Evolutionary conservation across 1,139 yeast species (phyloP).

Genomic region (Nakaseomyces kungkrabaensis): DNA sequence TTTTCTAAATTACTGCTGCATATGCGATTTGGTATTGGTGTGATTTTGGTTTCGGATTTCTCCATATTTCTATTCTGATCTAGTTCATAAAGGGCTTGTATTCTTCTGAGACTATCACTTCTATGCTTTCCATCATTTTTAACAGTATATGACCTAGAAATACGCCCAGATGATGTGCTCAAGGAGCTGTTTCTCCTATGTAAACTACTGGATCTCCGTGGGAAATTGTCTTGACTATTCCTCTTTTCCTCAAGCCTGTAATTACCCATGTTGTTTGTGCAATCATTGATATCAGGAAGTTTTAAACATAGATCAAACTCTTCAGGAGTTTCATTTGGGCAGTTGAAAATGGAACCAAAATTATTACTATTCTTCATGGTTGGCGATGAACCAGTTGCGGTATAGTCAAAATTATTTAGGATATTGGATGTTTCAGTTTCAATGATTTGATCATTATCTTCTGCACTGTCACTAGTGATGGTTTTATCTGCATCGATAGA

Average conservation of each 20-base stretch:
- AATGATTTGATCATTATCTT: neutral
- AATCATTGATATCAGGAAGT: neutral
- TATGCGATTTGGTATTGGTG: neutral
- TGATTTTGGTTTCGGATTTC: neutral
- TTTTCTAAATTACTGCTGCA: neutral
- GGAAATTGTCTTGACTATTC: neutral
- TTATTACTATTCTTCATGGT: neutral
- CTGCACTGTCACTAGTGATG: neutral
- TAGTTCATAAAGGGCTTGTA: conserved; percentile 1
- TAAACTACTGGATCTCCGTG: neutral
- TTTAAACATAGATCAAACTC: neutral
- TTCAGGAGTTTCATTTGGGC: neutral
- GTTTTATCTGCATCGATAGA: neutral
- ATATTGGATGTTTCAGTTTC: neutral
- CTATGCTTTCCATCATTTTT: neutral
- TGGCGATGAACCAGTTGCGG: neutral
- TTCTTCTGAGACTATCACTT: neutral
- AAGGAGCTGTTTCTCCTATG: neutral
- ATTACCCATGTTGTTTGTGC: neutral
- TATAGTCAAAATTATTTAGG: neutral
- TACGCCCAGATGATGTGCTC: conserved; percentile 1
- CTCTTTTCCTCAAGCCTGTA: neutral
- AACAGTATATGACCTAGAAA: neutral
- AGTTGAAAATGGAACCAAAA: neutral
- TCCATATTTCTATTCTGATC: conserved; percentile 2